Conservation (phyloP, 345 rosid species). For the Lagerstroemia speciosa region DNA sequence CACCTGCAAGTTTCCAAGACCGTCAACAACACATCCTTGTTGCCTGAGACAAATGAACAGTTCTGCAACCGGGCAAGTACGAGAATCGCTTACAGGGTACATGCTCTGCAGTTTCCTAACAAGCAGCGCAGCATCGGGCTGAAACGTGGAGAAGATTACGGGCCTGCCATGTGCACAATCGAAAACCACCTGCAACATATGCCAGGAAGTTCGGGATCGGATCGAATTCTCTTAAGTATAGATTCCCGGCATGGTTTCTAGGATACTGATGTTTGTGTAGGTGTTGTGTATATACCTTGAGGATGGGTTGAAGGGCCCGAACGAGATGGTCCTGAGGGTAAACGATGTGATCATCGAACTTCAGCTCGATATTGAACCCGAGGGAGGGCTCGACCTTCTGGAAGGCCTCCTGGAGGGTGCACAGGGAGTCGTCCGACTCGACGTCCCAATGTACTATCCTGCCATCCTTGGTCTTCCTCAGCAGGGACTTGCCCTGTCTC, state of each 20-base stretch:
- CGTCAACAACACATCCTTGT: not conserved
- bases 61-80: not conserved
- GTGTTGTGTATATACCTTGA: conserved; percentile 19
- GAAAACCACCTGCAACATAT: conserved; percentile 33
- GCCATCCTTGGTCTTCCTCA: conserved; percentile 75
- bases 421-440: conserved; percentile 55
- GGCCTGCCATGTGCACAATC: conserved; percentile 50
- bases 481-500: conserved; percentile 39
- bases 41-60: not conserved
- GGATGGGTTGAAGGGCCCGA: conserved; percentile 48
- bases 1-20: conserved; percentile 30
- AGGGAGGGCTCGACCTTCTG: conserved; percentile 52
- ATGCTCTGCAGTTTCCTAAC: conserved; percentile 53
- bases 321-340: conserved; percentile 51
- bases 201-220: not conserved
- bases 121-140: conserved; percentile 81
- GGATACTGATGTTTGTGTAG: too few species aligned
- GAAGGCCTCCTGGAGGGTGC: conserved; percentile 78
- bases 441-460: conserved; percentile 59
- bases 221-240: too few species aligned
- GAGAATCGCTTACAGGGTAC: conserved; percentile 52
- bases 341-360: conserved; percentile 72
- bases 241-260: too few species aligned
- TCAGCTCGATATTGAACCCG: conserved; percentile 88
- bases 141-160: conserved; percentile 78